Evolutionary conservation across 179 eudicot genomes (phyloP), one percentile per base, ranked within the genome.

Genomic region (Beta lomatogona): DNA sequence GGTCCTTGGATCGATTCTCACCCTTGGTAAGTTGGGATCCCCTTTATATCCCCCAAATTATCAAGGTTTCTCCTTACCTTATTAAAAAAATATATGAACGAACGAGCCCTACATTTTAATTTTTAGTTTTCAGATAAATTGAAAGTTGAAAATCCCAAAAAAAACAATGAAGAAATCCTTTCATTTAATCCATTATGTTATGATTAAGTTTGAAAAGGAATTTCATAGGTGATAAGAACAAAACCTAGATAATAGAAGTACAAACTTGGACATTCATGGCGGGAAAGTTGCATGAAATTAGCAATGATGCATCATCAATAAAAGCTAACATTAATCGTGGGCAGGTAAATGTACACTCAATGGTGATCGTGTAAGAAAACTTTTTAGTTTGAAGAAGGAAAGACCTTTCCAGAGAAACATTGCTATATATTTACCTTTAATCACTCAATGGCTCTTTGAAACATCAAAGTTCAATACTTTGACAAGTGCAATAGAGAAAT

Each of bases 351-450:
- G n/a, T 76, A 60, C 79, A 63, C 6, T 57, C 64, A 25, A 28
- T 60, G 55, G 48, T 71, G 69, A 71, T 44, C n/a, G 59, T 72
- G 15, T 19, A 22, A 60, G 60, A 59, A 70, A 48, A 71, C 82
- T 80, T 80, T 80, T 45, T 22, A 57, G 77, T 80, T 80, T 80
- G 82, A 80, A 79, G 66, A 71, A 71, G 57, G 21, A 70, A 44
- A 70, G 41, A 44, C 36, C 76, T 79, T 75, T 75, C 9, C 13
- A 72, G 10, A 52, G 59, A 71, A 25, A 36, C 14, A 19, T 2
- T 22, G 12, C 44, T 45, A 2, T 44, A 45, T 61, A 36, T 53
- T 2, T 13, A 13, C n/a, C 63, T 73, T 73, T 73, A 75, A 74
- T 8, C 44, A 58, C n/a, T 58, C 6, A 18, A 55, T 55, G 50